Evolutionary conservation across 2,329 filamentous ascomycete genomes (phyloP), one percentile per base, ranked within the genome.

Genomic region (Stenocarpella maydis): DNA sequence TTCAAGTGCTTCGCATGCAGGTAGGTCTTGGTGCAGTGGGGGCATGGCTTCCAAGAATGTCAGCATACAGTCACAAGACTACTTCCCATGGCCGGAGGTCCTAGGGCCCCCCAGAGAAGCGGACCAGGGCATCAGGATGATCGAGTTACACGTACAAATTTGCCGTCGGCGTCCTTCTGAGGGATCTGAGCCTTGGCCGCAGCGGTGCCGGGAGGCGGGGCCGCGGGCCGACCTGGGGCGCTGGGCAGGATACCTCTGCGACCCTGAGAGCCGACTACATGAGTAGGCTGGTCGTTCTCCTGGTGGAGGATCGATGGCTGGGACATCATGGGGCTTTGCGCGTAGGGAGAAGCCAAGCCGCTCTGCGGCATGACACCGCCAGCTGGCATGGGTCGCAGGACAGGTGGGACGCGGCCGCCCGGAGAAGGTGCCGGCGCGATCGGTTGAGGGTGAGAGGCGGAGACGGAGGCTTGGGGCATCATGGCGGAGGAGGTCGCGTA

Each of bases 1-100:
- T 98, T 98, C 75, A 98, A 82, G 82, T 98, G 96, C 86, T 99
- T 98, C 55, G 95, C 92, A 80, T 98, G 96, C 69, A 98, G 86
- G 79, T 99, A 99, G 8, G 95, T 98, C 86, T 98, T 98, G 76
- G 94, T 97, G 84, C 96, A 99, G 81, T 98, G 95, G 76, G 94
- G 94, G 83, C 96, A 99, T 71, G 96, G 95, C 58, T 63, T 49
- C n/a, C 41, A 37, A 37, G 5, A 17, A 49, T 12, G 28, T 63
- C 19, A 63, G 58, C 58, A 34, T 12, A 14, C 17, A 7, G 1
- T 49, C 43, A 49, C 19, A 17, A 21, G 4, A 4, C 41, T 26
- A 12, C 9, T 10, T n/a, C 41, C 8, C 28, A 19, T 7, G 14
- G 12, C 31, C 21, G 15, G 15, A 28, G 37, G 21, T n/a, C 37